Evolutionary conservation across 2,329 filamentous ascomycete genomes (phyloP), one percentile per base, ranked within the genome.

Genomic region (Phialemonium atrogriseum): DNA sequence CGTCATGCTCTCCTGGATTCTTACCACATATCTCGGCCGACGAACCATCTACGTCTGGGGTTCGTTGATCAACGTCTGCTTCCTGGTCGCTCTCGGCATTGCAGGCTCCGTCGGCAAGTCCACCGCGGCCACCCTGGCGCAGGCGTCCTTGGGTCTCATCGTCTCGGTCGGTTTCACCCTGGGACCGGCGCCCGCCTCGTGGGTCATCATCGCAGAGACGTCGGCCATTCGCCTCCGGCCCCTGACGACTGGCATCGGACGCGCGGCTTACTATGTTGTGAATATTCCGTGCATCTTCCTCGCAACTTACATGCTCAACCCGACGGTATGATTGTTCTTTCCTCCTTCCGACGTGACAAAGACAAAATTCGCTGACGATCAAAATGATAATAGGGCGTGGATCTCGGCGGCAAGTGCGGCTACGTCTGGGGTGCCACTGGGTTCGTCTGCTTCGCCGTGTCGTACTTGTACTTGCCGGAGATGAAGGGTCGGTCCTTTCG

Each of bases 271-370:
- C 63, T 80, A 81, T 55, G 44, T 77, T 5, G 58, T 76, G 39
- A 68, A 80, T 36, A 80, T 80, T 50, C 75, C 76, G 44, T 77
- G 71, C 46, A 80, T 80, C 48, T 80, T 74, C 66, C 64, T 76
- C 8, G 51, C 62, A 7, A 70, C 62, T 40, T 75, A 68, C 46
- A 73, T 78, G 69, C 72, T 78, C 40, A 78, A 78, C 63, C 52
- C 64, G 2, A 56, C 52, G 3, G 62, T 60, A 56, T 42, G 58
- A 28, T 26, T 25, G 7, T 41, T 15, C 31, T 3, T 9, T 27
- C 10, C 7, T 12, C 12, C 12, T 19, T 9, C 20, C 5, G 21
- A 7, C 40, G 24, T 25, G 19, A 8, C 1, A 27, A 13, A 33
- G 3, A 33, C 7, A 13, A 30, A 30, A 31, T 27, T 42, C 35